Evolutionary conservation across 257 asterid species (phyloP), one percentile per base, ranked within the genome.

Genomic region (Lycium barbarum): DNA sequence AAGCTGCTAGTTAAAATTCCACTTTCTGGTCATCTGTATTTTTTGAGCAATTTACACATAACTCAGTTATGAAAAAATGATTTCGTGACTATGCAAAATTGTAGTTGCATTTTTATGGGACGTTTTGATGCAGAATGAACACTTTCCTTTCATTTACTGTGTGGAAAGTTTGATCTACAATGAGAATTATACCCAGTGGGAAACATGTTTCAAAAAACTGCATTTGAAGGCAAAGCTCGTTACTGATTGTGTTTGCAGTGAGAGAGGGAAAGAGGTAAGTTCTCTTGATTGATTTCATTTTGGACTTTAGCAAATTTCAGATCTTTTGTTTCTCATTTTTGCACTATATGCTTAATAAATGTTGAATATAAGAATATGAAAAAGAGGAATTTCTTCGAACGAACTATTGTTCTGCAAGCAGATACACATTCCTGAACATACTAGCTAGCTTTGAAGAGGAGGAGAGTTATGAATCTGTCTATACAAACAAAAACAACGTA

Each of bases 91-190:
- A 20, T 47, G 1, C 80, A 45, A 73, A 47, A 47, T 3, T 40
- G 0, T 40, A 40, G 45, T 40, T 40, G 45, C 45, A 40, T 40
- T 74, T 43, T 74, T 6, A 12, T 49, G 2, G 62, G 61, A 86
- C 80, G 58, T 36, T 35, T 14, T 89, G 78, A 81, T 91, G 97
- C 97, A 96, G 99, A 88, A 91, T 12, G 93, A 80, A 5, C 89
- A 96, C 86, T 95, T 95, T 79, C 98, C 98, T 45, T 93, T 93
- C 86, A 85, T 96, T 85, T 91, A 92, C 88, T 96, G 98, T 36
- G 93, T 96, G 85, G 99, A 96, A 85, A 91, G 49, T 9, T 90
- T 93, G 87, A 89, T 93, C 59, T 91, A 95, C 87, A 57, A 91
- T 36, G 79, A 87, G 72, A 92, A 93, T 51, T 92, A 94, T 84